Evolutionary conservation across 2,329 filamentous ascomycete genomes (phyloP).

Genomic region (Tolypocladium inflatum): DNA sequence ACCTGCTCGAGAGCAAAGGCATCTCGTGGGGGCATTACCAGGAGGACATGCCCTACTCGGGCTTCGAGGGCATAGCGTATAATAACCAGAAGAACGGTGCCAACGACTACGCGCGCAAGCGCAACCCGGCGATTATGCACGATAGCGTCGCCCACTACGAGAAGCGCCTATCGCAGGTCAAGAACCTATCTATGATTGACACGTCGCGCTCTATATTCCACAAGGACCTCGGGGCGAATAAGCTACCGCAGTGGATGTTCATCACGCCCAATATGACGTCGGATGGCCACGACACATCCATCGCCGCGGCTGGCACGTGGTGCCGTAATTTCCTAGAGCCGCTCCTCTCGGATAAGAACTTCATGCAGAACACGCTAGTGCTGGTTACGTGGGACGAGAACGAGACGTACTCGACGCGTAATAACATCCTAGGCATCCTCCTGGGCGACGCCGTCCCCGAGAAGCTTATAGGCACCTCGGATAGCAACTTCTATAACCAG

Average conservation of each 20-base stretch:
- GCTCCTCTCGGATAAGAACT: conserved; percentile 57
- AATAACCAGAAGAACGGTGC: conserved; percentile 55
- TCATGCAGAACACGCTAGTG: conserved; percentile 68
- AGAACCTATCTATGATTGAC: conserved; percentile 49
- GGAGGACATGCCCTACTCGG: conserved; percentile 67
- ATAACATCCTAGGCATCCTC: conserved; percentile 61
- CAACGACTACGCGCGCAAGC: conserved; percentile 77
- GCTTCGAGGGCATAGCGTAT: conserved; percentile 56
- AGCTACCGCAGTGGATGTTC: conserved; percentile 63
- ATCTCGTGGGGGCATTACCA: conserved; percentile 67
- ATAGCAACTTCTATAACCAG: conserved; percentile 63
- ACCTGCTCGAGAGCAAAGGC: conserved; percentile 54
- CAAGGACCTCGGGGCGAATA: conserved; percentile 51
- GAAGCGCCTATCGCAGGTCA: conserved; percentile 57
- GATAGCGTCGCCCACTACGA: conserved; percentile 51
- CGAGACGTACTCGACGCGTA: conserved; percentile 55
- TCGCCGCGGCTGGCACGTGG: conserved; percentile 62
- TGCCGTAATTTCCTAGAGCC: conserved; percentile 58
- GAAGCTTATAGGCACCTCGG: conserved; percentile 55
- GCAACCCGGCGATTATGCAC: conserved; percentile 60
- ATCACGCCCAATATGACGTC: conserved; percentile 68
- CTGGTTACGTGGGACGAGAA: conserved; percentile 76
- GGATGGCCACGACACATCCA: conserved; percentile 65
- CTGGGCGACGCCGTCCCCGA: conserved; percentile 64
- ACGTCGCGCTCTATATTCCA: conserved; percentile 47